Evolutionary conservation across 139 green algal species (phyloP).

Genomic region (Coccomyxa sp.): DNA sequence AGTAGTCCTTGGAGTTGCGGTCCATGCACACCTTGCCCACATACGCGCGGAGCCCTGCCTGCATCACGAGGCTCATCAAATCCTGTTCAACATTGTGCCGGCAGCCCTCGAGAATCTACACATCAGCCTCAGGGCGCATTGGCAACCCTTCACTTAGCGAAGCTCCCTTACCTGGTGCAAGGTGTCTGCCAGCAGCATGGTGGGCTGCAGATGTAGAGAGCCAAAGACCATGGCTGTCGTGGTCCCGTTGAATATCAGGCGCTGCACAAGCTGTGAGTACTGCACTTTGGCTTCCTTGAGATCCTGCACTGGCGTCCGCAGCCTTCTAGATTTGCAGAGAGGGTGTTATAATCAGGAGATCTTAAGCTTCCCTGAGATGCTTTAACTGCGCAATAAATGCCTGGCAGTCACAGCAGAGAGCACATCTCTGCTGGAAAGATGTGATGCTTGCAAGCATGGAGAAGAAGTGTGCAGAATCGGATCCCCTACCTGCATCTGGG

Average conservation of each 20-base stretch:
- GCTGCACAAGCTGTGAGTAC: slow-evolving; percentile 14
- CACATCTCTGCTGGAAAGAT: no score
- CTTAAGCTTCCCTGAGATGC: no score
- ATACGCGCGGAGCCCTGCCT: slow-evolving; percentile 47
- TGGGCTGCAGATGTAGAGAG: slow-evolving; percentile 45
- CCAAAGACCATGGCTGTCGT: slow-evolving; percentile 43
- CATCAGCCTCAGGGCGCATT: no score
- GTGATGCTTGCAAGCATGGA: no score
- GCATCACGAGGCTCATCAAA: slow-evolving; percentile 40
- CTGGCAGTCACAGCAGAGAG: no score
- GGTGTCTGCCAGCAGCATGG: slow-evolving; percentile 19
- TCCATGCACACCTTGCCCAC: slow-evolving; percentile 53
- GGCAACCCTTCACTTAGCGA: no score
- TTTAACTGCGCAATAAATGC: no score
- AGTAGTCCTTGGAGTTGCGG: slow-evolving; percentile 42
- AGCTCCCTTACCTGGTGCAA: slow-evolving; percentile 2
- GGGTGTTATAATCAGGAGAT: no score
- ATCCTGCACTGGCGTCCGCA: no score
- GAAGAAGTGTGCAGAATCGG: slow-evolving; percentile 5
- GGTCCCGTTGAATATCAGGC: slow-evolving; percentile 32
- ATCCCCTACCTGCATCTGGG: slow-evolving; percentile 2
- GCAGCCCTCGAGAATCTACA: no score
- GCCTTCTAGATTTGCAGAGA: no score
- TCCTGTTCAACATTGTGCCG: not conserved
- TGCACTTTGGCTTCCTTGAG: no score